These are phyloP conservation scores for Candida loeiensis DNA, from an alignment of 805 yeast species.

Conservation along the genomic window DNA sequence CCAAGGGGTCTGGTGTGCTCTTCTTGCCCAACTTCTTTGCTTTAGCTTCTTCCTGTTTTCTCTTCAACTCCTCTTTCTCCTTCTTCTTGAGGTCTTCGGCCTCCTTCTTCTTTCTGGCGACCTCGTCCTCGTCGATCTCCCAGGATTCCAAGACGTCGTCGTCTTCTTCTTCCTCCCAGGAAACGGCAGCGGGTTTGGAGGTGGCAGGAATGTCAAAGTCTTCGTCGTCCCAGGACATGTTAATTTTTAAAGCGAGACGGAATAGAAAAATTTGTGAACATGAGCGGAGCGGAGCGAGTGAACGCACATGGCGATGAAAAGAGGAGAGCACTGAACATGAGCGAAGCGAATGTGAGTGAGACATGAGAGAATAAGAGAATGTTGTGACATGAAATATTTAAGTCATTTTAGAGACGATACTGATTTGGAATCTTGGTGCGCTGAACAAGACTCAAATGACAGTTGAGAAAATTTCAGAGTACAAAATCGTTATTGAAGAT, in stretches of 20 bases:
- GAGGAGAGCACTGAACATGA: too few species aligned
- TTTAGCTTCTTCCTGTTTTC: conserved; percentile 44
- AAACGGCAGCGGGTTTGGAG: conserved; percentile 47
- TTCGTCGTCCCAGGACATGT: conserved; percentile 78
- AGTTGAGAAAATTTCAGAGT: too few species aligned
- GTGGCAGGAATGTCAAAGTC: conserved; percentile 69
- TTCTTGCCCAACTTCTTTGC: conserved; percentile 45
- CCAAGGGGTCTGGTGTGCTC: conserved; percentile 41
- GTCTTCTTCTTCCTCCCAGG: conserved; percentile 72
- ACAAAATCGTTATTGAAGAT: too few species aligned
- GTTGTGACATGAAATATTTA: too few species aligned
- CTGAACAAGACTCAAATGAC: too few species aligned
- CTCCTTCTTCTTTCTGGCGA: conserved; percentile 44
- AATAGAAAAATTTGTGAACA: conserved; percentile 6
- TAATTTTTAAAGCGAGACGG: conserved; percentile 6
- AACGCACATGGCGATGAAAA: too few species aligned
- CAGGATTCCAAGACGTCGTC: conserved; percentile 80
- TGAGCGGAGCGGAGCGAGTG: too few species aligned
- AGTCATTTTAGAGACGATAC: too few species aligned
- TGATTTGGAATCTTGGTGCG: too few species aligned
- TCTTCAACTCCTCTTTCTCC: conserved; percentile 43
- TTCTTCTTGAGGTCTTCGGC: conserved; percentile 39
- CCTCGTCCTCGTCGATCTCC: conserved; percentile 81
- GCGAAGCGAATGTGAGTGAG: too few species aligned
- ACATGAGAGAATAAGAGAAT: too few species aligned